Evolutionary conservation across 1,284 basidiomycete species (phyloP).

Genomic region (Tilletia setariae): DNA sequence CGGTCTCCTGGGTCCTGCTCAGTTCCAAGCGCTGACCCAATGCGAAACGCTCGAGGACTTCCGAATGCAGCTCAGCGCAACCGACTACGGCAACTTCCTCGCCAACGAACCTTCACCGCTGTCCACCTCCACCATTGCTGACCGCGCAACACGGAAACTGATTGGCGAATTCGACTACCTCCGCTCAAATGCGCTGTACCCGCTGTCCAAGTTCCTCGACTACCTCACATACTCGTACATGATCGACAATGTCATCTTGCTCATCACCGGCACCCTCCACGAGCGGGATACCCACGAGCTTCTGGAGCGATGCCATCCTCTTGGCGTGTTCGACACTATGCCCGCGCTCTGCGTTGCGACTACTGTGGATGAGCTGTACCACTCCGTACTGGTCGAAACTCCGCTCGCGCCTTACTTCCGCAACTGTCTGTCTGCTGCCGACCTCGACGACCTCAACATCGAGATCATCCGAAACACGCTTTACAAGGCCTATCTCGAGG

Average conservation of each 20-base stretch:
- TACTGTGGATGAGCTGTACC: constrained; percentile 98
- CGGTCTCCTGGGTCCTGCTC: constrained; percentile 79
- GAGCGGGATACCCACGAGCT: constrained; percentile 97
- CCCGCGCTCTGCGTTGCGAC: constrained; percentile 98
- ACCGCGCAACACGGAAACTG: constrained; percentile 89
- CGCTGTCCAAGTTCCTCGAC: constrained; percentile 88
- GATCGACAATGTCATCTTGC: constrained; percentile 98
- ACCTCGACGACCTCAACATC: constrained; percentile 98
- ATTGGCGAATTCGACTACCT: constrained; percentile 97
- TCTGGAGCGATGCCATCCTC: constrained; percentile 90
- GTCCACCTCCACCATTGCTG: constrained; percentile 88
- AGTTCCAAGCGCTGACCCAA: constrained; percentile 91
- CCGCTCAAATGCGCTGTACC: constrained; percentile 82
- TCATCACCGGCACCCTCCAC: constrained; percentile 96
- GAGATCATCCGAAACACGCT: constrained; percentile 99
- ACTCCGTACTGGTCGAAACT: constrained; percentile 94
- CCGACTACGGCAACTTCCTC: constrained; percentile 98
- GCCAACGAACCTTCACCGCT: constrained; percentile 94
- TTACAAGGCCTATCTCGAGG: constrained; percentile 98
- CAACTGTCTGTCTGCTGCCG: constrained; percentile 87
- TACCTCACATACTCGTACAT: constrained; percentile 99
- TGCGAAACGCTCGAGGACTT: constrained; percentile 89
- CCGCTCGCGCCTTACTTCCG: constrained; percentile 98
- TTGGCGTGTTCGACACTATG: constrained; percentile 97
- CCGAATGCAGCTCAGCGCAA: constrained; percentile 74